A percentile compares a stretch with the other conserved stretches of the same genome.
Evolutionary conservation across 2,329 filamentous ascomycete genomes (phyloP).

Genomic region (Sclerotinia borealis): DNA sequence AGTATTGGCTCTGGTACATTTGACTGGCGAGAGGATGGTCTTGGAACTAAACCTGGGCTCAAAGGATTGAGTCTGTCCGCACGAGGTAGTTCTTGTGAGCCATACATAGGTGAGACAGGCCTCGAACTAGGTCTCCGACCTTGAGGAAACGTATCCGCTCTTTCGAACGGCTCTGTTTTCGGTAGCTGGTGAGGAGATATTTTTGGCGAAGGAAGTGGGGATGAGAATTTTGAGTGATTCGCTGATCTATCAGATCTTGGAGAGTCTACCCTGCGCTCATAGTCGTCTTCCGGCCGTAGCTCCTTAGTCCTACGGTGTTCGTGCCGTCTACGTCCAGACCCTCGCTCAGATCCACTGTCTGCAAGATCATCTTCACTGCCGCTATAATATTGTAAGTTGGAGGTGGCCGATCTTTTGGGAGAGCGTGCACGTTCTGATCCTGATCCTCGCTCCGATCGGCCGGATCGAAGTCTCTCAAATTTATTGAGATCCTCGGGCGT

Average conservation of each 20-base stretch:
- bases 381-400: conserved; percentile 21
- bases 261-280: conserved; percentile 18
- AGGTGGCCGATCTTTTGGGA: conserved; percentile 21
- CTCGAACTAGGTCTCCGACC: conserved; percentile 18
- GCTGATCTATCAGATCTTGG: conserved; percentile 26
- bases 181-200: conserved; percentile 25
- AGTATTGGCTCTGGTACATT: conserved; percentile 5
- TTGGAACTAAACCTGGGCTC: conserved; percentile 14
- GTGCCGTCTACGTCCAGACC: conserved; percentile 14
- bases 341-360: conserved; percentile 28
- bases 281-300: conserved; percentile 19
- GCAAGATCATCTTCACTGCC: conserved; percentile 28
- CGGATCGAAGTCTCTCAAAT: conserved; percentile 20
- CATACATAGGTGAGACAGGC: conserved; percentile 26
- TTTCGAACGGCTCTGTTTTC: conserved; percentile 23
- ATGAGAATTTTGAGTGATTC: conserved; percentile 19
- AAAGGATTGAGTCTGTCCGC: conserved; percentile 24
- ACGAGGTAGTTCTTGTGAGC: conserved; percentile 16
- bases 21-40: conserved; percentile 21
- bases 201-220: conserved; percentile 29
- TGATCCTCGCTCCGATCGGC: conserved; percentile 17
- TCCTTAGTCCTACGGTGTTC: conserved; percentile 11
- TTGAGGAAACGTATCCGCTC: conserved; percentile 26
- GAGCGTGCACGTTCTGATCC: conserved; percentile 17
- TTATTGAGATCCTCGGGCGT: conserved; percentile 22